These are phyloP conservation scores for Coemansia aciculifera DNA, from an alignment of 192 early-diverging fungal genomes.

Conservation along the genomic window DNA sequence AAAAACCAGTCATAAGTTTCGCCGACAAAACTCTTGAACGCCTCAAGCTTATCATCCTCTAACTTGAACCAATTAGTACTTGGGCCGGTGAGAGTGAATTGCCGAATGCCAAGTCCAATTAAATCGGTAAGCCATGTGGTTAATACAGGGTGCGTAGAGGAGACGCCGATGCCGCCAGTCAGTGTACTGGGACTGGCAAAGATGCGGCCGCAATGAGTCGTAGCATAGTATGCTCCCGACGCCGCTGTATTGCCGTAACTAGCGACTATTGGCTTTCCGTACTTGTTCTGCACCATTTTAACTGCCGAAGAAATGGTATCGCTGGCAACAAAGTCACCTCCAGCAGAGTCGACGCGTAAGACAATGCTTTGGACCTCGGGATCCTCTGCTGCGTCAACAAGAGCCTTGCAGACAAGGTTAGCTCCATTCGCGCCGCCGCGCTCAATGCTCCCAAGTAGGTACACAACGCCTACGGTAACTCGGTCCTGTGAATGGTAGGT, in stretches of 20 bases:
- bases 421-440: slow-evolving; percentile 51
- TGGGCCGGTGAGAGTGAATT: slow-evolving; percentile 42
- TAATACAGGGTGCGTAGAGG: slow-evolving; percentile 57
- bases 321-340: slow-evolving; percentile 66
- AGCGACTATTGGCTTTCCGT: slow-evolving; percentile 67
- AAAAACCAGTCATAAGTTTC: slow-evolving; percentile 60
- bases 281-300: slow-evolving; percentile 53
- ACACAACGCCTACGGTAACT: slow-evolving; percentile 65
- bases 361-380: slow-evolving; percentile 61
- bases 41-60: slow-evolving; percentile 50
- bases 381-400: slow-evolving; percentile 60
- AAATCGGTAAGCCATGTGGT: slow-evolving; percentile 59
- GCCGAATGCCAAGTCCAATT: not conserved
- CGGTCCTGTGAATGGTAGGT: not conserved
- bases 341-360: slow-evolving; percentile 69
- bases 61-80: slow-evolving; percentile 54
- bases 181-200: slow-evolving; percentile 65
- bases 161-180: slow-evolving; percentile 76
- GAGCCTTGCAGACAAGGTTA: slow-evolving; percentile 51
- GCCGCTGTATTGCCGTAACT: slow-evolving; percentile 63
- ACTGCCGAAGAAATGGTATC: slow-evolving; percentile 69
- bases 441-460: slow-evolving; percentile 61
- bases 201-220: slow-evolving; percentile 59
- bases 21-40: slow-evolving; percentile 54
- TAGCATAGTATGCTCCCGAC: slow-evolving; percentile 62